phyloP scores from a whole-genome alignment of 805 yeast species.

The Lipomyces yamanashiensis region DNA sequence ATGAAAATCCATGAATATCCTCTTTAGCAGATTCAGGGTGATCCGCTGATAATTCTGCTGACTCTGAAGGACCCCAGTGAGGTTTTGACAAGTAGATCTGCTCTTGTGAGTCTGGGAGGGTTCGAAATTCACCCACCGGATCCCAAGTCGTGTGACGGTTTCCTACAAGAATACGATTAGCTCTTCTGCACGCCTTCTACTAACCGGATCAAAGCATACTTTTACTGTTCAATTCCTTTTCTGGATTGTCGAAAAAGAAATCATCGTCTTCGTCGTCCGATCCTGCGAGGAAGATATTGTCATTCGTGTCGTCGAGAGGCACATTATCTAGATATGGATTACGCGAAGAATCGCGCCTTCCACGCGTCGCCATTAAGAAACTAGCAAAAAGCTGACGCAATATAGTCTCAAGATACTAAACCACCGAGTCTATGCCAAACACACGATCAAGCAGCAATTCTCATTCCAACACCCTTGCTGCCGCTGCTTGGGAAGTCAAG shows the following conservation, averaged over 20 bases:
- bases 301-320: conserved; percentile 35
- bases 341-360: conserved; percentile 12
- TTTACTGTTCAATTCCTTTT: background rate
- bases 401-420: background rate
- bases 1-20: conserved; percentile 29
- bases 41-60: background rate
- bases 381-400: background rate
- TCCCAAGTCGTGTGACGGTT: conserved; percentile 11
- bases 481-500: background rate
- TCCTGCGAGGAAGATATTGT: conserved; percentile 33
- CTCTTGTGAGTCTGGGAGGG: conserved; percentile 29
- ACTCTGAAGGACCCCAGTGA: conserved; percentile 11
- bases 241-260: conserved; percentile 22
- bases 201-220: background rate
- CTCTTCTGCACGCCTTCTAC: background rate
- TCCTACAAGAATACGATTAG: background rate
- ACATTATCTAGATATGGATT: conserved; percentile 33
- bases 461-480: background rate
- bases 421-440: background rate
- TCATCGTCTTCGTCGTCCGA: conserved; percentile 36
- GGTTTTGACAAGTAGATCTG: conserved; percentile 33
- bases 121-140: conserved; percentile 30
- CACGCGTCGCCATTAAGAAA: conserved; percentile 1
- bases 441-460: background rate
- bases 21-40: background rate